Evolutionary conservation across 768 basidiomycete species (phyloP).

Genomic region (Lepiota subincarnata): DNA sequence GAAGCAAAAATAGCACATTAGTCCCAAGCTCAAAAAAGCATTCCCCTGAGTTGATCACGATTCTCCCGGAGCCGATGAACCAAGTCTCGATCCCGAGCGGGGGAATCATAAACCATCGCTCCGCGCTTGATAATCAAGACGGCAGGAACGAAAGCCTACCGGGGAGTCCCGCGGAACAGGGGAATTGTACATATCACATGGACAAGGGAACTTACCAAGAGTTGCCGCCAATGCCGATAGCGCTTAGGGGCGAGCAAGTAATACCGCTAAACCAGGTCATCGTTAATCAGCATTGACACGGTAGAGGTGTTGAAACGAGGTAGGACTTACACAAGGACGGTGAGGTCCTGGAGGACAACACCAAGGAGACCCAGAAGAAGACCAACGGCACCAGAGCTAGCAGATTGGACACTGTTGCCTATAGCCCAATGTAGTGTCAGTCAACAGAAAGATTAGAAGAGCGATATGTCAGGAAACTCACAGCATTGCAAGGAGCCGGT

Average conservation of each 20-base stretch:
- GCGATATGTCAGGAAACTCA: constrained; percentile 20
- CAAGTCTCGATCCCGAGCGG: neutral
- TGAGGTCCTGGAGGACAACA: constrained; percentile 22
- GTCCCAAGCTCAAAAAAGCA: neutral
- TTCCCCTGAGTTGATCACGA: too few species aligned
- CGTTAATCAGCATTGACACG: constrained; percentile 7
- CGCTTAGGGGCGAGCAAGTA: constrained; percentile 27
- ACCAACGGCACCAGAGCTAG: constrained; percentile 16
- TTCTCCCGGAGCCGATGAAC: neutral
- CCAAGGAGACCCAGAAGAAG: constrained; percentile 27
- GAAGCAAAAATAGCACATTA: neutral
- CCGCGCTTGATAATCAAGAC: neutral
- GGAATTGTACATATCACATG: neutral
- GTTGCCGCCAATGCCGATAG: constrained; percentile 22
- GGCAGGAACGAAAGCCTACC: neutral
- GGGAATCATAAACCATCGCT: neutral
- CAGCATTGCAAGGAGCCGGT: constrained; percentile 25
- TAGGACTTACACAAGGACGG: constrained; percentile 23
- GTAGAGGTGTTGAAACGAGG: neutral
- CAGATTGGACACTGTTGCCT: constrained; percentile 10
- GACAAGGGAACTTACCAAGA: constrained; percentile 17
- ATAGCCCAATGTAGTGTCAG: neutral
- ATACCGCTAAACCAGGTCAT: constrained; percentile 21
- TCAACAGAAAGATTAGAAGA: neutral
- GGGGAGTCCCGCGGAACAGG: neutral